Evolutionary conservation across 2,329 filamentous ascomycete species (phyloP).

Genomic region (Hortaea werneckii): DNA sequence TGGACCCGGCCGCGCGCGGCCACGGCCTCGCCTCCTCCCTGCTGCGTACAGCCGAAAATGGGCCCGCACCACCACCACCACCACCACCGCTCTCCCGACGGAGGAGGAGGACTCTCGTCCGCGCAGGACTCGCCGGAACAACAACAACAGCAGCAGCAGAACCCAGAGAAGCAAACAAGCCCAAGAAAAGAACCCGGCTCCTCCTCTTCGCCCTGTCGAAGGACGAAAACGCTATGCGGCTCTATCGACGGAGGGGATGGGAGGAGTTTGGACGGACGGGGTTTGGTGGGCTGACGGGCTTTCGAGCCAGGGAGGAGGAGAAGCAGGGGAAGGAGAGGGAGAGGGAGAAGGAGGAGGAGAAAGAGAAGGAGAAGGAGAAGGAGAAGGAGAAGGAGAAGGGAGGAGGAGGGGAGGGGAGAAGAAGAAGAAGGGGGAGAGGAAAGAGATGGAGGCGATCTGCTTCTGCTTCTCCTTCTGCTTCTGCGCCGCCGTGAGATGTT

Average conservation of each 20-base stretch:
- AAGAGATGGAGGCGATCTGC: neutral
- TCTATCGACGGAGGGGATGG: constrained; percentile 18
- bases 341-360: neutral
- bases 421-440: neutral
- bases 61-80: too few relatives aligned
- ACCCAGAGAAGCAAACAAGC: neutral
- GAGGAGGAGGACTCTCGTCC: too few relatives aligned
- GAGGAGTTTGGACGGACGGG: constrained; percentile 8
- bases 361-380: neutral
- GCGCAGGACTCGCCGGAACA: too few relatives aligned
- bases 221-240: constrained; percentile 13
- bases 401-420: too few relatives aligned
- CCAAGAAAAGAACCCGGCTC: constrained; percentile 3
- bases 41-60: constrained; percentile 6
- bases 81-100: too few relatives aligned
- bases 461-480: neutral
- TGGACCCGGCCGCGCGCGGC: constrained; percentile 13
- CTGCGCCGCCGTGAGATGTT: too few relatives aligned
- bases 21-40: constrained; percentile 13
- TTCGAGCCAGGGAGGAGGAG: too few relatives aligned
- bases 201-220: constrained; percentile 17
- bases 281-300: too few relatives aligned
- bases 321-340: too few relatives aligned
- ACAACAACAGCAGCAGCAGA: too few relatives aligned
- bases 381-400: too few relatives aligned